Conservation (phyloP, 2,329 filamentous ascomycete species). For the Grosmannia serpens region DNA sequence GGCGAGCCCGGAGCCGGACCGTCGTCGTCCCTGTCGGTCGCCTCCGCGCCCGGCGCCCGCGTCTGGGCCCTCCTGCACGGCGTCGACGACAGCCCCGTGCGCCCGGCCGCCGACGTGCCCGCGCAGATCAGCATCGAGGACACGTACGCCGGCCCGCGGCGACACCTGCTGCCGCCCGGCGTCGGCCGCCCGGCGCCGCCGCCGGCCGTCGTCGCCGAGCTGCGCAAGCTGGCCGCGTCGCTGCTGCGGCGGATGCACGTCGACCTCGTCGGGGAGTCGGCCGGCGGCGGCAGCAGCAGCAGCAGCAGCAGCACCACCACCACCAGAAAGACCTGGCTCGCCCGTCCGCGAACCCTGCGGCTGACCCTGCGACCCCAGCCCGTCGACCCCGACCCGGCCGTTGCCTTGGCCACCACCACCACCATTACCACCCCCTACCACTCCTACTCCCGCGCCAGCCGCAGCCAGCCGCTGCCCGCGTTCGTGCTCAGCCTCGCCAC, state of each 20-base stretch:
- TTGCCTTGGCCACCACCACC: slow-evolving; percentile 19
- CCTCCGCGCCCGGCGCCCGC: slow-evolving; percentile 36
- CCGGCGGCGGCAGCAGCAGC: slow-evolving; percentile 25
- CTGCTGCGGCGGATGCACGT: slow-evolving; percentile 67
- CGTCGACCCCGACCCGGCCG: not conserved
- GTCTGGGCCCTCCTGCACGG: slow-evolving; percentile 76
- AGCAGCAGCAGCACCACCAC: slow-evolving; percentile 9
- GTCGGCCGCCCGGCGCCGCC: slow-evolving; percentile 24
- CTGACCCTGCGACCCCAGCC: slow-evolving; percentile 57
- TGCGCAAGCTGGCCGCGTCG: slow-evolving; percentile 56
- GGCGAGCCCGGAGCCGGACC: slow-evolving; percentile 53
- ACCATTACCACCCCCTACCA: slow-evolving; percentile 12
- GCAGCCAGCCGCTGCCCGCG: slow-evolving; percentile 47
- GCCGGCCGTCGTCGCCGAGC: slow-evolving; percentile 52
- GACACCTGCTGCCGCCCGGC: slow-evolving; percentile 55
- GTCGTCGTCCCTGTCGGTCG: too few species aligned
- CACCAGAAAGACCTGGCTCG: slow-evolving; percentile 50
- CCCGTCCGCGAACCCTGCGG: slow-evolving; percentile 69
- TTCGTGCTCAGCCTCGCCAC: slow-evolving; percentile 55
- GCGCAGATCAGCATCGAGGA: slow-evolving; percentile 92
- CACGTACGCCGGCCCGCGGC: slow-evolving; percentile 59
- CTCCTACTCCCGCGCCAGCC: slow-evolving; percentile 57
- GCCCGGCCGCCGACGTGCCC: slow-evolving; percentile 58
- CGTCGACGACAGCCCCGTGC: slow-evolving; percentile 63
- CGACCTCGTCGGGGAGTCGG: slow-evolving; percentile 40